These are phyloP conservation scores for Botrytis fabae DNA, from an alignment of 2,329 filamentous ascomycete species.

Conservation along the genomic window DNA sequence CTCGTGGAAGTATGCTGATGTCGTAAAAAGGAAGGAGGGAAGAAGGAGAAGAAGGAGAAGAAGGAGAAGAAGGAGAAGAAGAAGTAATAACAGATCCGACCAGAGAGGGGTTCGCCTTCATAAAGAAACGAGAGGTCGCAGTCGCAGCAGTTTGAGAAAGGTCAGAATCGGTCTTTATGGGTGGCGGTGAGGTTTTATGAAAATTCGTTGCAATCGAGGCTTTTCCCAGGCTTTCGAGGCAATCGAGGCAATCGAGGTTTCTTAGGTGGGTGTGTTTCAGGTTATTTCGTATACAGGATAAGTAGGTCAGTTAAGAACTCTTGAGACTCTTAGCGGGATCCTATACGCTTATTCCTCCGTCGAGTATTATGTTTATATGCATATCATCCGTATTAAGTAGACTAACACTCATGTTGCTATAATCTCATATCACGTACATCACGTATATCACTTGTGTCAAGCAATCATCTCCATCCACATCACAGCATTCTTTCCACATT, in stretches of 20 bases:
- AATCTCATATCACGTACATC: background rate
- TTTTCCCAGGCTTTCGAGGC: background rate
- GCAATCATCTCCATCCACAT: background rate
- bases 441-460: background rate
- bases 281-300: slow-evolving; percentile 17
- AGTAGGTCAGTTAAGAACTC: background rate
- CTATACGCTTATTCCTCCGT: background rate
- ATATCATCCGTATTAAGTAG: background rate
- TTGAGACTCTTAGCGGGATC: slow-evolving; percentile 13
- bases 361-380: background rate
- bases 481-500: background rate
- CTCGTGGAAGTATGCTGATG: background rate
- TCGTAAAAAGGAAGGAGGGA: background rate
- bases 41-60: background rate
- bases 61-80: background rate
- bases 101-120: slow-evolving; percentile 4
- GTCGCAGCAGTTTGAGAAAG: slow-evolving; percentile 14
- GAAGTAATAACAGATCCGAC: background rate
- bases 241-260: slow-evolving; percentile 10
- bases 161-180: slow-evolving; percentile 12
- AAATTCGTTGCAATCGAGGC: slow-evolving; percentile 15
- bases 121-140: slow-evolving; percentile 17
- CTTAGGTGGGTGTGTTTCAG: slow-evolving; percentile 19
- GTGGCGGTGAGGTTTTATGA: slow-evolving; percentile 37
- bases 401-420: background rate